Evolutionary conservation across 257 asterid genomes (phyloP).

Genomic region (Forsythia viridissima): DNA sequence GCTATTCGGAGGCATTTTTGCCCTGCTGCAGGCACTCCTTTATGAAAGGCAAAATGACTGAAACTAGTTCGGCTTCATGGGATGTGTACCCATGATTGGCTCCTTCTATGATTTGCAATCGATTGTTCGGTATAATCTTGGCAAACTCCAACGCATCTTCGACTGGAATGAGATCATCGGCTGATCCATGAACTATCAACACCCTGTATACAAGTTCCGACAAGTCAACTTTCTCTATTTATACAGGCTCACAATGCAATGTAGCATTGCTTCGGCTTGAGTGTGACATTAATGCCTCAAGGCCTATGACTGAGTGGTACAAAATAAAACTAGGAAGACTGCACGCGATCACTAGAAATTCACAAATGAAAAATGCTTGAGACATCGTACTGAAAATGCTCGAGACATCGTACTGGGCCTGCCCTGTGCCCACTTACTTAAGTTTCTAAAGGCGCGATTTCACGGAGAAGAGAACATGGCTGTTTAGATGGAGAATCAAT

Average conservation of each 20-base stretch:
- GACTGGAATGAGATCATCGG: conserved; percentile 52
- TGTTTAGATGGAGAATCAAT: neutral
- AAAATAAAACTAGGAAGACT: too few relatives aligned
- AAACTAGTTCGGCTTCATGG: conserved; percentile 54
- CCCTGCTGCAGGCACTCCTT: conserved; percentile 48
- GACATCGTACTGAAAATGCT: neutral
- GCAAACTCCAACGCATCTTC: conserved; percentile 67
- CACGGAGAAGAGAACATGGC: neutral
- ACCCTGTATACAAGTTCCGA: conserved; percentile 43
- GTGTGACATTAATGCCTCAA: too few relatives aligned
- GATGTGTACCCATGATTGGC: conserved; percentile 58
- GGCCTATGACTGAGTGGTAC: too few relatives aligned
- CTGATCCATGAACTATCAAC: conserved; percentile 71
- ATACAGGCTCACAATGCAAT: neutral
- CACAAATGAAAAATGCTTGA: neutral
- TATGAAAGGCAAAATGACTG: conserved; percentile 47
- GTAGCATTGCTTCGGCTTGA: neutral
- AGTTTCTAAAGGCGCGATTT: neutral
- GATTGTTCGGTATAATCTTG: conserved; percentile 61
- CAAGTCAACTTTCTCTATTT: conserved; percentile 7
- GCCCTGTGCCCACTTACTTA: neutral
- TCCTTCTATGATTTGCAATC: conserved; percentile 47
- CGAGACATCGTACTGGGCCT: neutral
- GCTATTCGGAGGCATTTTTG: conserved; percentile 20
- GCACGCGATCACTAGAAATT: too few relatives aligned